A percentile compares a stretch with the other conserved stretches of the same genome.
phyloP scores from a whole-genome alignment of 495 filamentous ascomycete genomes.

The Xeromyces bisporus region DNA sequence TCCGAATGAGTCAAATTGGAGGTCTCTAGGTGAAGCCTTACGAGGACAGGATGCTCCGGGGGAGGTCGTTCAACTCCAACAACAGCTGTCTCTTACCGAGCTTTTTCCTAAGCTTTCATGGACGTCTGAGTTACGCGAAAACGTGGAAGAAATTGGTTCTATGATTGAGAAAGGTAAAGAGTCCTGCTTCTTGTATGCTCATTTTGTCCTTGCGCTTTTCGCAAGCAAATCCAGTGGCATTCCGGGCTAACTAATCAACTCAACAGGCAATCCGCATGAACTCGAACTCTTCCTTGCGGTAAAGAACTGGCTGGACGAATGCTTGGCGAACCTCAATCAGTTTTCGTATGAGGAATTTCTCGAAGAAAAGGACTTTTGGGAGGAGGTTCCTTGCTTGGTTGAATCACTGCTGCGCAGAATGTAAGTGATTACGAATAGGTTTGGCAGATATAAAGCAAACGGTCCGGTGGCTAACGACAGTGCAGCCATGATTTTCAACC shows the following conservation, averaged over 20 bases:
- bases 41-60: slow-evolving; percentile 15
- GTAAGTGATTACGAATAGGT: slow-evolving; percentile 12
- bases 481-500: slow-evolving; percentile 15
- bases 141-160: slow-evolving; percentile 17
- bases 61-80: slow-evolving; percentile 21
- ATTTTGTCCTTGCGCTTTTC: too few relatives aligned
- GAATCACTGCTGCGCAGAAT: slow-evolving; percentile 27
- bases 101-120: slow-evolving; percentile 18
- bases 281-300: slow-evolving; percentile 9
- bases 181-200: not conserved
- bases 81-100: slow-evolving; percentile 14
- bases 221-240: too few relatives aligned
- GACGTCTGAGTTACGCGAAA: slow-evolving; percentile 16
- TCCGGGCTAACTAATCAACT: not conserved
- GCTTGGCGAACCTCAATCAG: slow-evolving; percentile 13
- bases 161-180: slow-evolving; percentile 30
- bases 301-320: slow-evolving; percentile 22
- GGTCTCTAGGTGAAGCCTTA: slow-evolving; percentile 20
- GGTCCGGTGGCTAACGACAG: slow-evolving; percentile 1
- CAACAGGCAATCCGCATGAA: slow-evolving; percentile 16
- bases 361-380: slow-evolving; percentile 36
- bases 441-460: not conserved
- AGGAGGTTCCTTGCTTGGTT: slow-evolving; percentile 27
- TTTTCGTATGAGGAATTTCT: slow-evolving; percentile 12
- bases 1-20: slow-evolving; percentile 28